phyloP scores from a whole-genome alignment of 306 rosid species.

The Glycine tomentella region DNA sequence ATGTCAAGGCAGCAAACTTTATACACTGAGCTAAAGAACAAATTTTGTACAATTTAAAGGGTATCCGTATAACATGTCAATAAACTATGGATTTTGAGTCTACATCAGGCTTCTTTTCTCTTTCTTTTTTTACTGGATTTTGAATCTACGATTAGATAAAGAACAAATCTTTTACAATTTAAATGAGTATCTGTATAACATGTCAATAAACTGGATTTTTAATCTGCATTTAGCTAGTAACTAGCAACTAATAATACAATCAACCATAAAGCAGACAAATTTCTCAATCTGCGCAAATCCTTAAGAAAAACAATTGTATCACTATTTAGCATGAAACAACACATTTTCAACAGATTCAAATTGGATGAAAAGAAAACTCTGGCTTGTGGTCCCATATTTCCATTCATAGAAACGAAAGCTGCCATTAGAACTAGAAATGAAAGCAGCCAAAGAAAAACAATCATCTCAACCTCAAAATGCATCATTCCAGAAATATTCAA shows the following conservation, averaged over 20 bases:
- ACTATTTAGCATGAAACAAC: background rate
- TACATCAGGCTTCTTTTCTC: background rate
- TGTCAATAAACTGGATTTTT: too few species aligned
- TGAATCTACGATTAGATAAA: too few species aligned
- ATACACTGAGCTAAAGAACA: background rate
- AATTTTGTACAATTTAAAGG: background rate
- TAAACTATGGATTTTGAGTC: background rate
- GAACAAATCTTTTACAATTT: too few species aligned
- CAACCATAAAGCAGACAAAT: background rate
- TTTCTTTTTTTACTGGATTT: too few species aligned
- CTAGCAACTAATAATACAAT: background rate
- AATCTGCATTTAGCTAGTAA: too few species aligned
- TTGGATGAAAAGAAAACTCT: background rate
- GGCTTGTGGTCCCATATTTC: background rate
- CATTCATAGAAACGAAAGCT: background rate
- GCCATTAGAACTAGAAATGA: background rate
- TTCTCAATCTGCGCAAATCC: background rate
- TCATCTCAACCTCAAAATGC: background rate
- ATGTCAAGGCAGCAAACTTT: background rate
- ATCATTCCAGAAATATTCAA: background rate
- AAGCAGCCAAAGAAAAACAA: background rate
- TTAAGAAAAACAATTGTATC: background rate
- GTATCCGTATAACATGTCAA: background rate
- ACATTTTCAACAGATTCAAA: background rate
- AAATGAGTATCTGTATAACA: too few species aligned